Conservation (phyloP, 495 filamentous ascomycete species). For the Hyphodiscus hymeniophilus region DNA sequence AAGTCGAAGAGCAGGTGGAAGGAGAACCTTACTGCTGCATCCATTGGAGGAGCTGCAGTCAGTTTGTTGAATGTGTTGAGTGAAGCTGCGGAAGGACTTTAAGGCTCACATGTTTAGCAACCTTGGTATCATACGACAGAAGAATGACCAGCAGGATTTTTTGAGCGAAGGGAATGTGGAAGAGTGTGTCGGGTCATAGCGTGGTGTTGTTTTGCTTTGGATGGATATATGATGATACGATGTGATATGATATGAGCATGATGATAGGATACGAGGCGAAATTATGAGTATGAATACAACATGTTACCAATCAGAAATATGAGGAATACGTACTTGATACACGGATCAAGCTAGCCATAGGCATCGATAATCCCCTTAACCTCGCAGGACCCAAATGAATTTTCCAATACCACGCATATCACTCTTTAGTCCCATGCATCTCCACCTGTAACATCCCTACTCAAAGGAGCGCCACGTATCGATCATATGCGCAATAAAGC, state of each 20-base stretch:
- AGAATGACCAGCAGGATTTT: too few species aligned
- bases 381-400: too few species aligned
- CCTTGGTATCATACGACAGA: background rate
- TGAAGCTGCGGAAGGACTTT: slow-evolving; percentile 33
- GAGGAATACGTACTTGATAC: background rate
- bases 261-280: background rate
- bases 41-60: slow-evolving; percentile 42
- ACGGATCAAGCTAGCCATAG: too few species aligned
- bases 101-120: background rate
- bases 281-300: background rate
- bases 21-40: slow-evolving; percentile 34
- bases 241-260: background rate
- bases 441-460: too few species aligned
- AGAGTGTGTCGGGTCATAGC: background rate
- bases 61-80: slow-evolving; percentile 41
- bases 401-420: too few species aligned
- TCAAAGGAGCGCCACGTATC: too few species aligned
- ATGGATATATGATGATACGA: background rate
- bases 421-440: too few species aligned
- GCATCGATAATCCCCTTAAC: too few species aligned
- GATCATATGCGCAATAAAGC: too few species aligned
- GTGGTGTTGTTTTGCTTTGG: background rate
- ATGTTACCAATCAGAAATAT: background rate
- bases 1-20: slow-evolving; percentile 23
- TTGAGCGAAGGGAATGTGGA: background rate